phyloP scores from a whole-genome alignment of 768 basidiomycete genomes.

The Lactarius trivialis region DNA sequence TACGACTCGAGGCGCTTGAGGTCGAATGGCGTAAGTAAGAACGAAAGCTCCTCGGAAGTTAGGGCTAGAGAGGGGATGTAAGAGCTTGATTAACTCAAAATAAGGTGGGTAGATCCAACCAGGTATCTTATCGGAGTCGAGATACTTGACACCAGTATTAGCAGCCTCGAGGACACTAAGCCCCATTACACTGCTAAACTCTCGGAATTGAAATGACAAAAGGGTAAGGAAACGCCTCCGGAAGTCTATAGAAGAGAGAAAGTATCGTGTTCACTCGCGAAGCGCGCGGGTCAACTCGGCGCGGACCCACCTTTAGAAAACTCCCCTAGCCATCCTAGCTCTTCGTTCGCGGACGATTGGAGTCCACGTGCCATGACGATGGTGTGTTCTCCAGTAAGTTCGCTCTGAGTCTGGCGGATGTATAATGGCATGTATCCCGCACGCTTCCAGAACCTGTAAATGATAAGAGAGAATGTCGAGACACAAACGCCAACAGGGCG shows the following conservation, averaged over 20 bases:
- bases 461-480: slow-evolving; percentile 5
- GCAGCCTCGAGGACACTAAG: slow-evolving; percentile 85
- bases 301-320: slow-evolving; percentile 67
- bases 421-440: slow-evolving; percentile 89
- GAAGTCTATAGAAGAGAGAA: slow-evolving; percentile 59
- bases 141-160: slow-evolving; percentile 49
- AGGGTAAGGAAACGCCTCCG: slow-evolving; percentile 81
- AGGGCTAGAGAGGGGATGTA: slow-evolving; percentile 41
- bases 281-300: not conserved
- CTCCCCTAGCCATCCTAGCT: slow-evolving; percentile 79
- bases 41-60: slow-evolving; percentile 45
- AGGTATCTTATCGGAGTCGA: slow-evolving; percentile 35
- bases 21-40: slow-evolving; percentile 83
- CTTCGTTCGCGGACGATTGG: slow-evolving; percentile 54
- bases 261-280: not conserved
- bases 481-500: slow-evolving; percentile 17
- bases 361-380: slow-evolving; percentile 92
- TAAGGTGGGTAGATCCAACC: slow-evolving; percentile 27
- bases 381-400: slow-evolving; percentile 93
- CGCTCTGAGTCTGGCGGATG: slow-evolving; percentile 87
- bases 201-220: slow-evolving; percentile 90
- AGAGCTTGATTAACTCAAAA: not conserved
- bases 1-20: slow-evolving; percentile 94
- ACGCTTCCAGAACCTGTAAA: slow-evolving; percentile 85
- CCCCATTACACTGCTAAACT: slow-evolving; percentile 83